Base-by-base conservation (phyloP, 768 basidiomycete species). In the Cystobasidium ongulense region DNA sequence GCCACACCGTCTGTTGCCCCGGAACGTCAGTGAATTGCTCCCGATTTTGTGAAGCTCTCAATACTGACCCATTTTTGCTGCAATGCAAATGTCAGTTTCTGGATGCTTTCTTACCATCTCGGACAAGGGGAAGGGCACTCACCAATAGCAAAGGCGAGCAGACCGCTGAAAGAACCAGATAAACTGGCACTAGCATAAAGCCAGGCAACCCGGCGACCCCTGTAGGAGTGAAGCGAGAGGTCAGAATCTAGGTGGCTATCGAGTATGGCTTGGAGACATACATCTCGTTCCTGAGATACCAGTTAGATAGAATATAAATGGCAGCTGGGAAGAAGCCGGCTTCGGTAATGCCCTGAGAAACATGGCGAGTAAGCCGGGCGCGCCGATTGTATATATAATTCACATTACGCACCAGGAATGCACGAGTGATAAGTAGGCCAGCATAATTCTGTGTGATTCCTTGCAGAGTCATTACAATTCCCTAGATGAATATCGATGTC, bases 391-490 rank as follows among this genome's bases (percentile, higher is more conserved):
- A 46, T 13, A 13, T 13, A n/a, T 13, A 46, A n/a, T n/a, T n/a
- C n/a, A n/a, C 43, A 46, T 46, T 35, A 27, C 57, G 3, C 23
- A 59, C 57, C 27, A 64, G 35, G 39, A 64, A 18, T 25, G 43
- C 38, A 31, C 63, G 25, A 25, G 63, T 46, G 27, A 18, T 17
- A 25, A 64, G 36, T 7, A 64, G 43, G 1, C 63, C 63, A 13
- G 15, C 63, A 46, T 39, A 64, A 25, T 64, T 64, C 63, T 64
- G 63, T 15, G 25, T 25, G 36, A 64, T 46, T 13, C 63, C 63
- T 39, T 64, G 63, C 4, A 64, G 43, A 17, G 63, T 64, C 63
- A 64, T 64, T 1, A 64, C 63, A 36, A 64, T 35, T 8, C 63
- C 63, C 57, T 59, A 21, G 25, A 4, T 27, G 57, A 5, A 27